Conservation (phyloP, 805 yeast genomes). For the Nakazawaea pomicola region DNA sequence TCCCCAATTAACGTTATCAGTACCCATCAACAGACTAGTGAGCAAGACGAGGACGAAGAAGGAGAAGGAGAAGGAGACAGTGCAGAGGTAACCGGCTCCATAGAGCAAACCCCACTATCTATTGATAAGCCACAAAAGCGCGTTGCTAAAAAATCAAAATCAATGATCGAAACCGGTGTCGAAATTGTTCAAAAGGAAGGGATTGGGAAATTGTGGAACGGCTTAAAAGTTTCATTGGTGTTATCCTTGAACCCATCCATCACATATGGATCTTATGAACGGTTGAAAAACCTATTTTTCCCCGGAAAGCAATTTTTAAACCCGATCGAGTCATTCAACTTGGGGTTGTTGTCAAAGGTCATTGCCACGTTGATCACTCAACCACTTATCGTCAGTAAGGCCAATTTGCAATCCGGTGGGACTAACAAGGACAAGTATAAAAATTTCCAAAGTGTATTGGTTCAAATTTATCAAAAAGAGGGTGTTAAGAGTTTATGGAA, state of each 20-base stretch:
- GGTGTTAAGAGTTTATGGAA: constrained; percentile 66
- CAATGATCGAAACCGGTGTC: constrained; percentile 36
- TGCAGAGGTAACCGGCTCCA: too few relatives aligned
- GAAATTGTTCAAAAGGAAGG: constrained; percentile 63
- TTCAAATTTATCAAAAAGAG: constrained; percentile 56
- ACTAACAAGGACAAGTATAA: constrained; percentile 36
- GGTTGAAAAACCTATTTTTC: constrained; percentile 51
- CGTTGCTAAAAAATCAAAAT: constrained; percentile 7
- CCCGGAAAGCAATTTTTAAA: constrained; percentile 36
- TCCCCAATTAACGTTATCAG: constrained; percentile 78
- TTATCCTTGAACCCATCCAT: constrained; percentile 81
- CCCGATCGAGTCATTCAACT: constrained; percentile 59
- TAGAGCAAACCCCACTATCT: too few relatives aligned
- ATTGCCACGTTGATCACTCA: constrained; percentile 78
- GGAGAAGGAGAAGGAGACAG: too few relatives aligned
- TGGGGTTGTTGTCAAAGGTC: constrained; percentile 79
- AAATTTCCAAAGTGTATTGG: constrained; percentile 59
- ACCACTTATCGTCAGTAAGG: constrained; percentile 82
- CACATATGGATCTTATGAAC: constrained; percentile 77
- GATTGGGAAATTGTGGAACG: constrained; percentile 72
- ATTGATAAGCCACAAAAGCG: too few relatives aligned
- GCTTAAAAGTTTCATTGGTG: constrained; percentile 73
- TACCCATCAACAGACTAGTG: constrained; percentile 46
- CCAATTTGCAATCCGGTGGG: constrained; percentile 64
- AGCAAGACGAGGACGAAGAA: not conserved